Conservation (phyloP, 2,329 filamentous ascomycete genomes). For the Phyllosticta citrichinensis region DNA sequence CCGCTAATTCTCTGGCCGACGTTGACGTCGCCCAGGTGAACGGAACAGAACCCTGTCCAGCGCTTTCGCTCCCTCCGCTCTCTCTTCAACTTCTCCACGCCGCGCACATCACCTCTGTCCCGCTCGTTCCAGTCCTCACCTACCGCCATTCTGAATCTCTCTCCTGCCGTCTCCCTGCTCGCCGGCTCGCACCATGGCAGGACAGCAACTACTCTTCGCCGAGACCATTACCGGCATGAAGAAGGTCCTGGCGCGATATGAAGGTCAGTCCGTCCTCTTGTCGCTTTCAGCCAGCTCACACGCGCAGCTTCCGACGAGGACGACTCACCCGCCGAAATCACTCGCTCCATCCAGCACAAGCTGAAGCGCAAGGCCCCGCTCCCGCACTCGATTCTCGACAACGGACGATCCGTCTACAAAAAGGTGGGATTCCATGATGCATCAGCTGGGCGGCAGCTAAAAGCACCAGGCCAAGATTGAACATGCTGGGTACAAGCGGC, state of each 20-base stretch:
- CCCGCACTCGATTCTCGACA: conserved; percentile 1
- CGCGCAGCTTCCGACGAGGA: conserved; percentile 58
- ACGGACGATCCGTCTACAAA: conserved; percentile 59
- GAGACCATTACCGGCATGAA: conserved; percentile 32
- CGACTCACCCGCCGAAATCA: conserved; percentile 63
- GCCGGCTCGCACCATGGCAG: conserved; percentile 21
- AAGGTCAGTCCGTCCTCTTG: conserved; percentile 4
- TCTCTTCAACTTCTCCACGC: not conserved
- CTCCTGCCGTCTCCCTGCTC: not conserved
- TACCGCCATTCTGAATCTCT: not conserved
- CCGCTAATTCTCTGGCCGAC: too few relatives aligned
- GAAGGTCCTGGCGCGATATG: conserved; percentile 14
- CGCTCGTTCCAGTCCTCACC: not conserved
- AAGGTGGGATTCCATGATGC: conserved; percentile 43
- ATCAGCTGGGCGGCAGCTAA: conserved; percentile 2
- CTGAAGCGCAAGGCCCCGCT: conserved; percentile 58
- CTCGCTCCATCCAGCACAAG: conserved; percentile 50
- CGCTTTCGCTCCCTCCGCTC: not conserved
- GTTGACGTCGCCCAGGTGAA: too few relatives aligned
- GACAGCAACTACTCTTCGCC: conserved; percentile 30
- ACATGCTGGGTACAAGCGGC: conserved; percentile 61
- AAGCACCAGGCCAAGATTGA: conserved; percentile 50
- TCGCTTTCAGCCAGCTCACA: not conserved
- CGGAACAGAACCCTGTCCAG: too few relatives aligned
- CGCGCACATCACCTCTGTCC: not conserved